Percentiles rank a stretch among this genome's conserved stretches.
phyloP scores from a whole-genome alignment of 768 basidiomycete genomes.

The Naganishia vaughanmartiniae region DNA sequence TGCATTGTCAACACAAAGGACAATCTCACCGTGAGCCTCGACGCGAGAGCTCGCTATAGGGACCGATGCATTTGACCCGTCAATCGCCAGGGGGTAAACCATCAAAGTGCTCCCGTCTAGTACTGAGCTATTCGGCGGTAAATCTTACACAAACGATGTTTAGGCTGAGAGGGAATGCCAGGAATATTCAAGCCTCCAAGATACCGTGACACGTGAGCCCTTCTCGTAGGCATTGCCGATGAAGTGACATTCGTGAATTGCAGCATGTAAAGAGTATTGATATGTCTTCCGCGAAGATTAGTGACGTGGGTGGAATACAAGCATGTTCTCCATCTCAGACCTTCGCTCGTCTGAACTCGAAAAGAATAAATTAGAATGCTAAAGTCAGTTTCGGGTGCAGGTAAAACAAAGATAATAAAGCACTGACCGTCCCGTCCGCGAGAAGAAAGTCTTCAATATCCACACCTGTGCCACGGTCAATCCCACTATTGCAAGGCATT shows the following conservation, averaged over 20 bases:
- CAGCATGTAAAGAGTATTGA: not conserved
- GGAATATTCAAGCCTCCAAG: too few species aligned
- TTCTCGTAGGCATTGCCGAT: too few species aligned
- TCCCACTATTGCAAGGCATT: constrained; percentile 70
- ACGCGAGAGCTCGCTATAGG: too few species aligned
- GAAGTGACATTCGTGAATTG: not conserved
- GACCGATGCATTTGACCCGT: too few species aligned
- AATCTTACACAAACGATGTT: too few species aligned
- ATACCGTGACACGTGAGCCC: too few species aligned
- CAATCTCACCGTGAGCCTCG: too few species aligned
- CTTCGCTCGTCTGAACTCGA: constrained; percentile 4
- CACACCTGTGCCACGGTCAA: constrained; percentile 90
- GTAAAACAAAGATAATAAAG: not conserved
- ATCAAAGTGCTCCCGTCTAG: too few species aligned
- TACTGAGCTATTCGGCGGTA: too few species aligned
- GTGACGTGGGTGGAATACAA: not conserved
- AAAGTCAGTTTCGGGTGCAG: not conserved
- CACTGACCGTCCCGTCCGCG: constrained; percentile 73
- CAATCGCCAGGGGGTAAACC: too few species aligned
- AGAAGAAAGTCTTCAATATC: constrained; percentile 92
- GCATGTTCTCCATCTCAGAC: not conserved
- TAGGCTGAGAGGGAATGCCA: too few species aligned
- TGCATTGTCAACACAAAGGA: too few species aligned
- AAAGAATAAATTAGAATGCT: not conserved
- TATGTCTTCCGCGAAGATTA: not conserved